Base-by-base conservation (phyloP, 208 protist genomes). In the Borovskyia barvae region DNA sequence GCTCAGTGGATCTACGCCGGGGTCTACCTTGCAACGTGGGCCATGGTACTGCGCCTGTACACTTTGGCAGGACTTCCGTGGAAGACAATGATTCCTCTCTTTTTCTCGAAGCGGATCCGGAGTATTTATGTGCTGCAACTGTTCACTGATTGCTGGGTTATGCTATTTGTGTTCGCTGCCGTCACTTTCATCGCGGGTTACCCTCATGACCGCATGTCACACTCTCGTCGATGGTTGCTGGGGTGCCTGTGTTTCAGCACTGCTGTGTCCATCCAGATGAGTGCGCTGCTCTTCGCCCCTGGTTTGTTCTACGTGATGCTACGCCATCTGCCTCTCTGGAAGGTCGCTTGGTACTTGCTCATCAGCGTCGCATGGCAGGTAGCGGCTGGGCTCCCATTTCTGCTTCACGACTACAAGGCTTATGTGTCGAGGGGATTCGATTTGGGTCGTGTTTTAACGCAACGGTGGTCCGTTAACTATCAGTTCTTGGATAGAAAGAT, bases 211-310 rank as follows among this genome's bases (percentile, higher is more conserved):
- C 5, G 61, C 19, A 49, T 33, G 24, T 45, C 40, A 20, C 58
- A 69, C 19, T 36, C 63, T 33, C 68, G 66, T 5, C 61, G 66
- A n/a, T 91, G 80, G 77, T 45, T 75, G 41, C 35, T 89, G 3
- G 85, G 86, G 6, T 82, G 68, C 45, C 56, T 95, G 7, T 52
- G 90, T 26, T 92, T 73, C 58, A 88, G 76, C 53, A 56, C 89
- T n/a, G 90, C 90, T 9, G 81, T 98, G 15, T 97, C 92, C 1
- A 73, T 99, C 28, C 98, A 99, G 68, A 98, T 98, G 96, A 98
- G 97, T 67, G 69, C 96, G 24, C 61, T 99, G 7, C 80, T 99
- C 6, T 97, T 93, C 67, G 77, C 85, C 0, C 97, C 97, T 6
- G 93, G 79, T 6, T 65, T 99, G 12, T 52, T 93, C 4, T 75